Conservation (phyloP, 192 early-diverging fungal genomes). For the Backusella macrospora region DNA sequence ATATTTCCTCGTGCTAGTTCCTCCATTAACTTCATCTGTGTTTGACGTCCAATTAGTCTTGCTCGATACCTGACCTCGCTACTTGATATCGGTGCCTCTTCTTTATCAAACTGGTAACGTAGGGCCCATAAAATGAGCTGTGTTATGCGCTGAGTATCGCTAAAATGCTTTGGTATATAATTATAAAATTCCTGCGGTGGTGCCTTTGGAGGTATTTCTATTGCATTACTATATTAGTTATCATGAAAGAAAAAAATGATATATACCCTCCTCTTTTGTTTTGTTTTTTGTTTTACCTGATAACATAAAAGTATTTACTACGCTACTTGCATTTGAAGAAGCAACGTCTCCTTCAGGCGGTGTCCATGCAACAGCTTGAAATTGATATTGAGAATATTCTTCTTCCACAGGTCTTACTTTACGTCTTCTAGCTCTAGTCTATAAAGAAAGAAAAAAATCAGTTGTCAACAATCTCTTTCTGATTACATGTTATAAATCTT, state of each 20-base stretch:
- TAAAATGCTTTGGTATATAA: neutral
- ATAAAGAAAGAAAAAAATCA: neutral
- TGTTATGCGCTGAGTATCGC: neutral
- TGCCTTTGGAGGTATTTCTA: neutral
- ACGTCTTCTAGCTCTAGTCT: neutral
- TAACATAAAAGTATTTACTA: neutral
- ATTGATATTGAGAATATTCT: neutral
- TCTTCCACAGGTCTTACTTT: neutral
- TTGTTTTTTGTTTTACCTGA: neutral
- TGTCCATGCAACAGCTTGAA: neutral
- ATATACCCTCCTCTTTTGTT: neutral
- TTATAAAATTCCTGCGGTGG: neutral
- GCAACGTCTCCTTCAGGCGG: neutral
- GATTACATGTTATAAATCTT: too few relatives aligned
- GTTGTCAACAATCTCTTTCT: neutral
- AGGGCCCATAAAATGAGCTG: neutral
- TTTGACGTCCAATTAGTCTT: neutral
- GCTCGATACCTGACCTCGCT: neutral
- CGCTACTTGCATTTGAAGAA: neutral
- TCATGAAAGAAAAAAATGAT: neutral
- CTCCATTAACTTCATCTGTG: neutral
- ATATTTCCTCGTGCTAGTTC: neutral
- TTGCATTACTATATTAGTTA: neutral
- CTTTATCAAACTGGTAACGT: neutral
- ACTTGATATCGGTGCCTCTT: neutral